Base-by-base conservation (phyloP, 2,329 filamentous ascomycete species). In the Colletotrichum musicola region DNA sequence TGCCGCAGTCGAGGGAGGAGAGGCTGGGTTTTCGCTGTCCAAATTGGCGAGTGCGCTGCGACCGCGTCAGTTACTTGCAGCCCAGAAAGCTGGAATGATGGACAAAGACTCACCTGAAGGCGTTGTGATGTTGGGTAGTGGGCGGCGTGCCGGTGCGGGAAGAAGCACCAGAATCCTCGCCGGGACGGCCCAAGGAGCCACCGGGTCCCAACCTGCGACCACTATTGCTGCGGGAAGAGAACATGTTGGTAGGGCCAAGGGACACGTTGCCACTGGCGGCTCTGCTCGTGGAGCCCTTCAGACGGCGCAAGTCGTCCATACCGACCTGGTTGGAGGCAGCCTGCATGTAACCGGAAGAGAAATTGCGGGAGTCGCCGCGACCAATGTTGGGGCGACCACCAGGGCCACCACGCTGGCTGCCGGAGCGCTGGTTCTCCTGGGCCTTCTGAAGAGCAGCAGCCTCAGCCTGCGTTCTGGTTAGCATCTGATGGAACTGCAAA, bases 131-230 rank as follows among this genome's bases (percentile, higher is more conserved):
- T 68, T 89, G 91, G 61, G 88, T 87, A 20, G 87, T 88, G 53
- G 94, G 93, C 63, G 95, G 95, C 56, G 95, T 98, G 75, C 93
- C 93, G 64, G 94, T 97, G 74, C 96, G 91, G 69, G 95, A 98
- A 63, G 94, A 97, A 73, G 91, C 89, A 74, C 90, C 93, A 70
- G 95, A 98, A 74, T 97, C 94, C 75, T 97, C 94, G 69, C 90
- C 90, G 70, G 90, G 88, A 74, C 93, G 90, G 73, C 88, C 88
- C 72, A 95, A 84, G 72, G 91, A 87, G 74, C 91, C 89, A 75
- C 91, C 91, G 72, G 92, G 92, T 69, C 92, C 92, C 74, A 96
- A 87, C 77, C 91, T 90, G 73, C 94, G 90, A 72, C 94, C 93
- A 78, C 95, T 98, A 84, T 94, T 95, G 84, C 93, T 97, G 72